Conservation (phyloP, 108 stramenopile species). For the Cyclostephanos invisitatus region DNA sequence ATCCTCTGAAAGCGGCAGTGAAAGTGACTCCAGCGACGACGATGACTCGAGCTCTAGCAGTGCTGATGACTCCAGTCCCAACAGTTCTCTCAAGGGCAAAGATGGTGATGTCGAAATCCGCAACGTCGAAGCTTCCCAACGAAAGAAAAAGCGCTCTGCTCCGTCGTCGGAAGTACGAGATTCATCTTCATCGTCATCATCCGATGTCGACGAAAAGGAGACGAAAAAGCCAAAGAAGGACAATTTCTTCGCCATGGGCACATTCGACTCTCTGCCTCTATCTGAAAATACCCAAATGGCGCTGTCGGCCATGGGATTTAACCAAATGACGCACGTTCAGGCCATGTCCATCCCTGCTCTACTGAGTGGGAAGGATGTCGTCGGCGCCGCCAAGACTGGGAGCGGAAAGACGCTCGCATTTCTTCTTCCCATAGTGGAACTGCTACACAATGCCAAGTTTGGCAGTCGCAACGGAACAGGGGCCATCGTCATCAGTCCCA, state of each 20-base stretch:
- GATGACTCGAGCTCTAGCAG: constrained; percentile 6
- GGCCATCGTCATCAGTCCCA: constrained; percentile 96
- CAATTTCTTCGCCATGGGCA: constrained; percentile 13
- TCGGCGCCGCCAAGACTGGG: constrained; percentile 99
- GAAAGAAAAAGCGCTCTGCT: constrained; percentile 14
- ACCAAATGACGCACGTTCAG: constrained; percentile 96
- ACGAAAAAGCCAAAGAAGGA: constrained; percentile 6
- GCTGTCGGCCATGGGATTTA: constrained; percentile 76
- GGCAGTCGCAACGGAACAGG: constrained; percentile 92
- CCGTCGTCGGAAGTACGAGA: constrained; percentile 1
- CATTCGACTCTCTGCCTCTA: constrained; percentile 89
- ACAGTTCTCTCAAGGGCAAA: not conserved
- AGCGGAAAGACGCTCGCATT: constrained; percentile 98
- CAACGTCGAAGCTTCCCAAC: not conserved
- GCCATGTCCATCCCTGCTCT: constrained; percentile 91
- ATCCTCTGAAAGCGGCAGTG: constrained; percentile 5
- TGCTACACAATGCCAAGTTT: constrained; percentile 92
- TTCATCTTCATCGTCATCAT: not conserved
- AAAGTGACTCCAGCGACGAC: too few relatives aligned
- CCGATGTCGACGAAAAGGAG: not conserved
- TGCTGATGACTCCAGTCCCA: not conserved
- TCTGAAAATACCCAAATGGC: constrained; percentile 86
- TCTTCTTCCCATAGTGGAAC: constrained; percentile 91
- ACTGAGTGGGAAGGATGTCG: constrained; percentile 93
- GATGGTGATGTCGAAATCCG: not conserved